Evolutionary conservation across 2,329 filamentous ascomycete genomes (phyloP), one percentile per base, ranked within the genome.

Genomic region (Penicillium sp.): DNA sequence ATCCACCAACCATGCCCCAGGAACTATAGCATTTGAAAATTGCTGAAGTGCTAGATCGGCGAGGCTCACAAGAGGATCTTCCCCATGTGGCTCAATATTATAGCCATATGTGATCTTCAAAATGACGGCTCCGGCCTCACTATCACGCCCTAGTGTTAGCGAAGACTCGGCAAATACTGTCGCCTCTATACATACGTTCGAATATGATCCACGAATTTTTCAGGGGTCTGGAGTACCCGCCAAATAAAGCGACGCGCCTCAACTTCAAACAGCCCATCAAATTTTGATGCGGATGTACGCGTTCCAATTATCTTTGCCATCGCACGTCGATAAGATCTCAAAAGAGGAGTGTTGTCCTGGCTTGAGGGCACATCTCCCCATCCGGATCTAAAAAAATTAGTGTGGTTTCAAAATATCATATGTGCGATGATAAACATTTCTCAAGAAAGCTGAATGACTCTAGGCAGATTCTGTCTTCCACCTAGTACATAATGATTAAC

Each of bases 21-120:
- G 75, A 3, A 74, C 65, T 6, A 63, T 67, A 6, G 74, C 70
- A 26, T 71, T 60, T 2, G 70, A 63, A 46, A 81, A 77, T 7
- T 75, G 52, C 0, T 63, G 63, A 58, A 80, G 68, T 1, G 71
- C 68, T 18, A 68, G 55, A 4, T 71, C 70, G 0, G 72, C 71
- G 9, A 79, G 49, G 15, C 76, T 66, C 5, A 81, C 70, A 1
- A 80, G 64, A 4, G 76, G 74, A 50, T 81, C 79, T 7, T 52
- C 52, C 1, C 59, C 56, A 9, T 72, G 66, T 0, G 69, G 58
- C 30, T 76, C 73, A 15, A 72, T 66, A 0, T 66, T 77, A 52
- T 81, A 81, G 7, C 77, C 77, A 56, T 78, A 78, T 2, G 67
- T 61, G 13, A 75, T 70, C 36, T 75, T 73, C n/a, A 79, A 53